Conservation (phyloP, 2,329 filamentous ascomycete genomes). For the Aspergillus versicolor region DNA sequence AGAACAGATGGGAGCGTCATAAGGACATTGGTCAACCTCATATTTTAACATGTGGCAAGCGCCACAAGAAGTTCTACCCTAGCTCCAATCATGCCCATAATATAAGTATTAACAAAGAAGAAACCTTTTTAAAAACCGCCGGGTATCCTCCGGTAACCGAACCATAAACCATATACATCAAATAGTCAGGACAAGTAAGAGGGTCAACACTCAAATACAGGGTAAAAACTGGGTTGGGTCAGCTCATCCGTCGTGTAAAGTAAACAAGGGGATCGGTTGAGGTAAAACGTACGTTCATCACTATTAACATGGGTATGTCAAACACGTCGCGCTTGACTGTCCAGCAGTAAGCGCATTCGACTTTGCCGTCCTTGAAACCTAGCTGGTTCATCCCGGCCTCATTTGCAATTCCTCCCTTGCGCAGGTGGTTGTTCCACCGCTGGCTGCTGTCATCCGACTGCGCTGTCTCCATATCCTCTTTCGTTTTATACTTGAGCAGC, state of each 20-base stretch:
- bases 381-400: slow-evolving; percentile 74
- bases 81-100: slow-evolving; percentile 1
- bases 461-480: slow-evolving; percentile 53
- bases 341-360: slow-evolving; percentile 96
- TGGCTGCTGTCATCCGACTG: slow-evolving; percentile 51
- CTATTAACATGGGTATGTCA: slow-evolving; percentile 97
- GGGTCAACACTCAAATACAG: slow-evolving; percentile 40
- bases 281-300: slow-evolving; percentile 83
- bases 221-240: slow-evolving; percentile 42
- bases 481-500: slow-evolving; percentile 84
- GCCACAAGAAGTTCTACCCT: slow-evolving; percentile 1
- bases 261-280: neutral
- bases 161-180: slow-evolving; percentile 6
- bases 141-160: slow-evolving; percentile 7
- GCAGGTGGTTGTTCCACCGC: slow-evolving; percentile 43
- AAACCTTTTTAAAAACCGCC: slow-evolving; percentile 8
- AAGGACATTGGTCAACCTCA: too few relatives aligned
- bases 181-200: slow-evolving; percentile 1
- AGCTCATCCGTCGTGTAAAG: neutral
- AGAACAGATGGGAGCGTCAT: too few relatives aligned
- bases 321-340: slow-evolving; percentile 95
- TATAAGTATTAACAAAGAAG: slow-evolving; percentile 6
- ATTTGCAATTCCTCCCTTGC: slow-evolving; percentile 47
- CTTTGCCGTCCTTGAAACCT: slow-evolving; percentile 78
- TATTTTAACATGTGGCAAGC: too few relatives aligned